These are phyloP conservation scores for Boletus rubropictus DNA, from an alignment of 768 basidiomycete species.

Conservation along the genomic window DNA sequence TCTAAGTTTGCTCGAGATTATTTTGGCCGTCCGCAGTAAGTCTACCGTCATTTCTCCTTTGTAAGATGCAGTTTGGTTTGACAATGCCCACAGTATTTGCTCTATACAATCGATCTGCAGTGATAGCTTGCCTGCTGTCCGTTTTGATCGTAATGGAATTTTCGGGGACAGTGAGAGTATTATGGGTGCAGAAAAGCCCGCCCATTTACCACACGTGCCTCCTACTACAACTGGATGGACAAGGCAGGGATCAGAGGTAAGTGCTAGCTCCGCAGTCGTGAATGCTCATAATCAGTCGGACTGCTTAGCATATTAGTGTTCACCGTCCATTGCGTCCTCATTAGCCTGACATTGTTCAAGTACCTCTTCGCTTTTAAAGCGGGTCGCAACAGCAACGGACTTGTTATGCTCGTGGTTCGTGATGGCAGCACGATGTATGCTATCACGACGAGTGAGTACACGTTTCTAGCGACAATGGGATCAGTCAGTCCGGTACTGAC, in stretches of 20 bases:
- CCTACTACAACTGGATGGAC: background rate
- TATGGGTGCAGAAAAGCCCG: background rate
- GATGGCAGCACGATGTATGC: conserved; percentile 11
- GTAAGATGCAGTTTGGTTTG: background rate
- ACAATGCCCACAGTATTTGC: conserved; percentile 13
- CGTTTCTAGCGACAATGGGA: background rate
- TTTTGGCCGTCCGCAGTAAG: conserved; percentile 17
- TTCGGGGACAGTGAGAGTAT: background rate
- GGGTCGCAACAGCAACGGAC: conserved; percentile 17
- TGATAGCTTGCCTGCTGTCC: conserved; percentile 5
- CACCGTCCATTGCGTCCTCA: conserved; percentile 9
- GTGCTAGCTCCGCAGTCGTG: background rate
- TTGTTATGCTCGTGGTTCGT: conserved; percentile 18
- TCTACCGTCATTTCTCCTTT: background rate
- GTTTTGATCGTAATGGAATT: conserved; percentile 5
- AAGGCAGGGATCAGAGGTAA: conserved; percentile 6
- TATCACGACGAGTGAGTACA: conserved; percentile 4
- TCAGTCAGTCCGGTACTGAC: background rate
- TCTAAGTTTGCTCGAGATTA: conserved; percentile 11
- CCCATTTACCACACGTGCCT: conserved; percentile 9
- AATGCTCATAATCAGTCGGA: background rate
- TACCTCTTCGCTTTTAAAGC: conserved; percentile 5
- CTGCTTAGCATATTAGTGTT: conserved; percentile 9
- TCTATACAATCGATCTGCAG: conserved; percentile 16
- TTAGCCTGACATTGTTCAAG: conserved; percentile 2